Conservation (phyloP, 768 basidiomycete genomes). For the Trametes cinnabarina region DNA sequence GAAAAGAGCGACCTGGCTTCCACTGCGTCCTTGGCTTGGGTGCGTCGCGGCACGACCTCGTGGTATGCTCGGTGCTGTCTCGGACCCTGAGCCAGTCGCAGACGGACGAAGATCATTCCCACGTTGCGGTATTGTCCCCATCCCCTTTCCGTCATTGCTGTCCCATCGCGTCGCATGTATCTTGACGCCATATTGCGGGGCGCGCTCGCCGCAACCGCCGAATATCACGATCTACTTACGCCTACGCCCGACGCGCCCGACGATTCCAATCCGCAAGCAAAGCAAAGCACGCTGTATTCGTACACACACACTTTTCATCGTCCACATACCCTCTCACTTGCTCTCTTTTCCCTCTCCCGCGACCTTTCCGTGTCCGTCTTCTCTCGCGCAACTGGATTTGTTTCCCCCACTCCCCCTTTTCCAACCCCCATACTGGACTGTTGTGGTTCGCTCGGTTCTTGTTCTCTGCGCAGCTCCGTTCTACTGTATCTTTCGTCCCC, state of each 20-base stretch:
- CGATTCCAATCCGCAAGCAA: not conserved
- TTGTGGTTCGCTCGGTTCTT: not conserved
- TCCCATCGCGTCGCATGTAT: no score
- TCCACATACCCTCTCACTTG: not conserved
- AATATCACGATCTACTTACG: not conserved
- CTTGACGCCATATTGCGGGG: no score
- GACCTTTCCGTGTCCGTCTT: not conserved
- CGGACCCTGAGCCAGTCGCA: no score
- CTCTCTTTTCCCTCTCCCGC: not conserved
- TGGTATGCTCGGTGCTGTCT: no score
- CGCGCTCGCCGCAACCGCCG: no score
- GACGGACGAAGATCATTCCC: no score
- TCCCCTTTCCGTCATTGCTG: no score
- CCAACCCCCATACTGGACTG: not conserved
- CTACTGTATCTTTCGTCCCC: not conserved
- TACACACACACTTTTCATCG: not conserved
- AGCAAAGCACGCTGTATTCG: conserved; percentile 12
- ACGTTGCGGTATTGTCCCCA: no score
- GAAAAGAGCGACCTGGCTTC: not conserved
- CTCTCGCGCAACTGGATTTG: not conserved
- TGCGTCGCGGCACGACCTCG: no score
- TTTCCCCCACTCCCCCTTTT: not conserved
- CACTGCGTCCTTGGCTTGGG: no score
- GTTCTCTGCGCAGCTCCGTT: not conserved
- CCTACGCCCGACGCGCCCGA: not conserved